Base-by-base conservation (phyloP, 306 rosid genomes). In the Inga laurina region DNA sequence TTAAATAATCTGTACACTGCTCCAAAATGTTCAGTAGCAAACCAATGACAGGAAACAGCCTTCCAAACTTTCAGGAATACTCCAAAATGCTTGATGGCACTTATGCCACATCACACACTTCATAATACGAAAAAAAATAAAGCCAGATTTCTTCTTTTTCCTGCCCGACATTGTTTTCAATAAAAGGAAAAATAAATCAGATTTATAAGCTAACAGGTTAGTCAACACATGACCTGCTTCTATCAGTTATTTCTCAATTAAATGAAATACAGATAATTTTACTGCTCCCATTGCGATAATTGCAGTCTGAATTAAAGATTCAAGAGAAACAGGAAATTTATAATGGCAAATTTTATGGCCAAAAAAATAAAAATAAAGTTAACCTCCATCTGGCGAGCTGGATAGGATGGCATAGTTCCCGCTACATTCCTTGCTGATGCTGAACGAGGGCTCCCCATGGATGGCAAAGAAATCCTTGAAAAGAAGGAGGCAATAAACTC, bases 311-410 rank as follows among this genome's bases (percentile, higher is more conserved):
- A 37, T 27, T 51, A 39, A 77, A 65, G 76, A 79, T 54, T 74
- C 15, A 30, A n/a, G 65, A 73, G 62, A 37, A 66, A 54, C 54
- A 21, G 46, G 37, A 74, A 32, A 84, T 3, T 73, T 15, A 57
- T 48, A 74, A 16, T 46, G 12, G 30, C 39, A 72, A 57, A 21
- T n/a, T 57, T 57, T 57, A 49, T 14, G 19, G 4, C 54, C 54
- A 49, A 49, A 49, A 39, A 49, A 49, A 49, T 14, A 49, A 49
- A 12, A 49, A 49, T 49, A 14, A 49, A 82, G 80, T 97, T 90
- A 85, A 79, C 99, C 99, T 94, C 97, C 75, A 86, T 84, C 84
- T 88, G 98, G 84, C 83, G 98, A 83, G 84, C 77, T 48, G 93
- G 81, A 79, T 84, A 85, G 76, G 94, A 86, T 77, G 95, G 91